Base-by-base conservation (phyloP, 805 yeast genomes). In the Tetrapisispora iriomotensis region DNA sequence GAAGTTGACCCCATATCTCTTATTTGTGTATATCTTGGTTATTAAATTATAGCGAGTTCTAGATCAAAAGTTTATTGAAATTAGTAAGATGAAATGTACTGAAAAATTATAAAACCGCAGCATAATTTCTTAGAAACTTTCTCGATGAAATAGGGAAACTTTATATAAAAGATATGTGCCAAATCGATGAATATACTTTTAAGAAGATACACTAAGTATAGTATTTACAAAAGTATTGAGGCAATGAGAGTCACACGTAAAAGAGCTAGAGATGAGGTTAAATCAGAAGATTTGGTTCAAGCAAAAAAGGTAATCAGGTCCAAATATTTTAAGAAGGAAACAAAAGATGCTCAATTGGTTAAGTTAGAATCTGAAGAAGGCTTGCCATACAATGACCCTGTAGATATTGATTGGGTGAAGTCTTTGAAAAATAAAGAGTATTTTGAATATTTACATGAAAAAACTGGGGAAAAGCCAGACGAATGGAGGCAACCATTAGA, bases 351-450 rank as follows among this genome's bases (percentile, higher is more conserved):
- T n/a, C n/a, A n/a, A n/a, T n/a, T 22, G 12, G 24, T 21, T 17
- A 23, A 23, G 15, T 27, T 39, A 25, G 25, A 36, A 8, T 25
- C 35, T 14, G 37, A 26, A 9, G 25, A 30, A 6, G 23, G 14
- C 10, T 24, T 25, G 2, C 12, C 21, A 6, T 24, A 24, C 6
- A 38, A 31, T 10, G 44, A 42, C 23, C 30, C 36, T 13, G 49
- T 48, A 3, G 58, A 57, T 34, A 45, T 49, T 8, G 49, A 46
- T 10, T 49, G 51, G 54, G 55, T 58, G 7, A 58, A 58, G 38
- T 32, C 53, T 3, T 39, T 60, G 38, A 41, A 44, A 24, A 42
- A 56, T 19, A 45, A 48, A 26, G 50, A 51, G 7, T 60, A 57
- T 41, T 58, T 57, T 35, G 43, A 50, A 8, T 54, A 49, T 48